Evolutionary conservation across 2,329 filamentous ascomycete species (phyloP), one percentile per base, ranked within the genome.

Genomic region (Geosmithia putterillii): DNA sequence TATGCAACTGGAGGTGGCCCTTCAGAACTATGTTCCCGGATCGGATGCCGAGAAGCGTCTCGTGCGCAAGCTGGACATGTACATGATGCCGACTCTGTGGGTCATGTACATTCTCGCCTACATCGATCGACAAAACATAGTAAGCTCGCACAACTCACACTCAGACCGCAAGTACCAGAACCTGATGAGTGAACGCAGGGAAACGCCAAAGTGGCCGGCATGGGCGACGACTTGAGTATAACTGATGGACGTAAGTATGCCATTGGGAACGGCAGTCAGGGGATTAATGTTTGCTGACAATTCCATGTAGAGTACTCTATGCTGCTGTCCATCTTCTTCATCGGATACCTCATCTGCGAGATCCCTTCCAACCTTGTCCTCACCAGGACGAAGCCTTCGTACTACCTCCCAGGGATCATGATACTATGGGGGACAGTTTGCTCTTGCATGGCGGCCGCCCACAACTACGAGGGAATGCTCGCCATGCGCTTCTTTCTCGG

Each of bases 341-440:
- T 71, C 44, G 61, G 57, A 28, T 74, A 76, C 50, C 65, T 77
- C 35, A 50, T 70, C 14, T 73, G 70, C 48, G 71, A 76, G 50
- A 62, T 73, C 1, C 71, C 71, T 0, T 71, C 66, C 43, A 76
- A 74, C 54, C 66, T 76, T 52, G 57, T 73, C n/a, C 60, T 76
- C 22, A 63, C 65, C 28, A 63, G 63, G 35, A 64, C 64, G 18
- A 61, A 62, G 38, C 73, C 71, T 0, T 73, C 68, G 1, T 51
- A 69, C 19, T 76, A 71, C 52, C 54, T 71, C 1, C 64, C 70
- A 0, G 51, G 53, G 7, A 69, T 74, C 50, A 74, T 75, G 69
- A 53, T 64, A 3, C 47, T 70, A 2, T 76, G 73, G 53, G 56
- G 55, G 14, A 43, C 44, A 1, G 22, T 56, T 18, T 46, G 65